phyloP scores from a whole-genome alignment of 2,329 filamentous ascomycete genomes.

The Drechslerella stenobrocha region DNA sequence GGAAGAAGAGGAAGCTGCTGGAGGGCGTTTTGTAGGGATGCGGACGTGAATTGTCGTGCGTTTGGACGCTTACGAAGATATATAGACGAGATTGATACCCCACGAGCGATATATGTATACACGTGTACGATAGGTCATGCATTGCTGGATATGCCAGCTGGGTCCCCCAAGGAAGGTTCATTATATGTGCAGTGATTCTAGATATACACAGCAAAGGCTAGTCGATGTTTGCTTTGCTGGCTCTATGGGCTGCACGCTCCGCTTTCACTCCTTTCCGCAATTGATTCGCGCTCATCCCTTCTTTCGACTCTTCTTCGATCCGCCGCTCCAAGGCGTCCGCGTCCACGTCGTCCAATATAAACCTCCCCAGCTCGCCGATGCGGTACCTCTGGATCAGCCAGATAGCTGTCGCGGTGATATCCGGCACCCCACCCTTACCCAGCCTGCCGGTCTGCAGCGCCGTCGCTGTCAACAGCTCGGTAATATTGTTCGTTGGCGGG shows the following conservation, averaged over 20 bases:
- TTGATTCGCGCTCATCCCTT: slow-evolving; percentile 50
- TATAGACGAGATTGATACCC: slow-evolving; percentile 43
- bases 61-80: neutral
- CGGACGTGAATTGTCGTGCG: neutral
- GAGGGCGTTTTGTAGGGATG: slow-evolving; percentile 68
- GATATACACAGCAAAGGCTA: slow-evolving; percentile 16
- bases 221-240: slow-evolving; percentile 16
- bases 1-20: slow-evolving; percentile 77
- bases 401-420: slow-evolving; percentile 72
- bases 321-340: slow-evolving; percentile 64
- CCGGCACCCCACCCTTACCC: slow-evolving; percentile 70
- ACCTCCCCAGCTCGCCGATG: slow-evolving; percentile 72
- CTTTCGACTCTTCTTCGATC: slow-evolving; percentile 57
- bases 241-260: slow-evolving; percentile 50
- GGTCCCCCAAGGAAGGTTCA: too few species aligned
- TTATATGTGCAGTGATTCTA: too few species aligned
- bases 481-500: slow-evolving; percentile 80
- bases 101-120: slow-evolving; percentile 38
- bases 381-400: slow-evolving; percentile 84
- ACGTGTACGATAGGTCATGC: slow-evolving; percentile 32
- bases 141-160: too few species aligned
- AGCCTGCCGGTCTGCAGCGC: slow-evolving; percentile 76
- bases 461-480: slow-evolving; percentile 70
- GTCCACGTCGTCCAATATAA: slow-evolving; percentile 76
- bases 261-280: slow-evolving; percentile 50